A percentile compares a stretch with the other conserved stretches of the same genome.
These are phyloP conservation scores for Phytophthora europaea DNA, from an alignment of 352 stramenopile genomes.

Conservation along the genomic window DNA sequence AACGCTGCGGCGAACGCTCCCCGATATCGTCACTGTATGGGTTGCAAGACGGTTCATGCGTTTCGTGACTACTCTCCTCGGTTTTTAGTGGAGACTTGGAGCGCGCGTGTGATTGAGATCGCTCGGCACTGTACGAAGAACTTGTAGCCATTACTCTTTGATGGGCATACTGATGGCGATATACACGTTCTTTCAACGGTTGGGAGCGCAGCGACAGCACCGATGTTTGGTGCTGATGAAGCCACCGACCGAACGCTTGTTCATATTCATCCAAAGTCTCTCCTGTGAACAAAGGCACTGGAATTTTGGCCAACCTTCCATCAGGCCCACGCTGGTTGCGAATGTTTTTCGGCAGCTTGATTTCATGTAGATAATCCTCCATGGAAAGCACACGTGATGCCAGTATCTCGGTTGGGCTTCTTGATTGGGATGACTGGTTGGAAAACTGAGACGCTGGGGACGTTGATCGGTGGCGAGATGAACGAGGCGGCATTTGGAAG, in stretches of 20 bases:
- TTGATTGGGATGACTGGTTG: background rate
- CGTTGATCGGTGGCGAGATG: background rate
- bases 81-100: background rate
- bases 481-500: slow-evolving; percentile 20
- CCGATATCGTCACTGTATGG: background rate
- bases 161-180: slow-evolving; percentile 29
- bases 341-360: slow-evolving; percentile 20
- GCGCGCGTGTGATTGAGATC: background rate
- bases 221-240: slow-evolving; percentile 28
- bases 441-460: slow-evolving; percentile 2
- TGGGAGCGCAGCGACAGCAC: slow-evolving; percentile 11
- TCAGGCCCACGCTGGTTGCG: background rate
- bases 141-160: slow-evolving; percentile 9
- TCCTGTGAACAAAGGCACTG: slow-evolving; percentile 28
- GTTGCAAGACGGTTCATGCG: background rate
- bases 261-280: slow-evolving; percentile 34
- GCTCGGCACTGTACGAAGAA: background rate
- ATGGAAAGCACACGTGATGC: slow-evolving; percentile 10
- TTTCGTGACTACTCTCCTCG: background rate
- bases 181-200: slow-evolving; percentile 31
- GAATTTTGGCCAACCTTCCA: slow-evolving; percentile 27
- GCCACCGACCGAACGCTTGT: slow-evolving; percentile 28
- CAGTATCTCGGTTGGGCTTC: slow-evolving; percentile 28
- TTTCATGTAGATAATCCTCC: slow-evolving; percentile 22
- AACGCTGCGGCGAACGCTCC: background rate